phyloP scores from a whole-genome alignment of 352 stramenopile species.

The Phytophthora sp. region DNA sequence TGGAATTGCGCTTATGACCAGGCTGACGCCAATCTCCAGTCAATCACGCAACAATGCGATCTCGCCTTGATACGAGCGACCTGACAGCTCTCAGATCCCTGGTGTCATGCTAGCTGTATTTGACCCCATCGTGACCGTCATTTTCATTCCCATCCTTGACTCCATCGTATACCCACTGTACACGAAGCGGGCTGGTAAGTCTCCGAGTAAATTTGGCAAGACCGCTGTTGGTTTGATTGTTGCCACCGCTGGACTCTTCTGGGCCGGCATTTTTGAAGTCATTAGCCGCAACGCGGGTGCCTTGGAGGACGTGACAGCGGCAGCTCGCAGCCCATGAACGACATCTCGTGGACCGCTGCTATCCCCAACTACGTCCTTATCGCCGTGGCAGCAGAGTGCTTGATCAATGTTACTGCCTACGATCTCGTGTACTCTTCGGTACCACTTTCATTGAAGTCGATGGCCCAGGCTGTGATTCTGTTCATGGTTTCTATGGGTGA shows the following conservation, averaged over 20 bases:
- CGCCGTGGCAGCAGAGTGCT: slow-evolving; percentile 45
- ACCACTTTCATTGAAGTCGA: slow-evolving; percentile 53
- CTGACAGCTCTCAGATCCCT: slow-evolving; percentile 43
- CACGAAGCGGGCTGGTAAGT: slow-evolving; percentile 34
- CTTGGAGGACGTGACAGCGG: slow-evolving; percentile 34
- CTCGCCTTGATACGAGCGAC: slow-evolving; percentile 37
- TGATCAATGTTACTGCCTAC: slow-evolving; percentile 65
- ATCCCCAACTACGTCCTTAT: slow-evolving; percentile 59
- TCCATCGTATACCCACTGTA: slow-evolving; percentile 43
- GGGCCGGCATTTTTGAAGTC: slow-evolving; percentile 48
- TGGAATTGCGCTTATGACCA: slow-evolving; percentile 64
- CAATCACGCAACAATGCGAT: slow-evolving; percentile 66
- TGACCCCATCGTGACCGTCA: slow-evolving; percentile 44
- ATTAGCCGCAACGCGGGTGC: slow-evolving; percentile 46
- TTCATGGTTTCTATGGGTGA: slow-evolving; percentile 61
- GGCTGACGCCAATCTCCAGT: slow-evolving; percentile 64
- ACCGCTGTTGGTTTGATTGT: slow-evolving; percentile 36
- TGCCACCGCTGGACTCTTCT: slow-evolving; percentile 42
- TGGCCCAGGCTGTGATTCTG: slow-evolving; percentile 50
- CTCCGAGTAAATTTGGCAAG: slow-evolving; percentile 43
- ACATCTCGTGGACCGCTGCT: slow-evolving; percentile 47
- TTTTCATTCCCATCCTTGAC: slow-evolving; percentile 46
- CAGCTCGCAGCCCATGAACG: slow-evolving; percentile 51
- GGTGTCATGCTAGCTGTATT: slow-evolving; percentile 50
- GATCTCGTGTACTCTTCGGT: slow-evolving; percentile 62